A percentile compares a stretch with the other conserved stretches of the same genome.
Conservation (phyloP, 1,139 yeast species). For the Lodderomyces jiufengensis region DNA sequence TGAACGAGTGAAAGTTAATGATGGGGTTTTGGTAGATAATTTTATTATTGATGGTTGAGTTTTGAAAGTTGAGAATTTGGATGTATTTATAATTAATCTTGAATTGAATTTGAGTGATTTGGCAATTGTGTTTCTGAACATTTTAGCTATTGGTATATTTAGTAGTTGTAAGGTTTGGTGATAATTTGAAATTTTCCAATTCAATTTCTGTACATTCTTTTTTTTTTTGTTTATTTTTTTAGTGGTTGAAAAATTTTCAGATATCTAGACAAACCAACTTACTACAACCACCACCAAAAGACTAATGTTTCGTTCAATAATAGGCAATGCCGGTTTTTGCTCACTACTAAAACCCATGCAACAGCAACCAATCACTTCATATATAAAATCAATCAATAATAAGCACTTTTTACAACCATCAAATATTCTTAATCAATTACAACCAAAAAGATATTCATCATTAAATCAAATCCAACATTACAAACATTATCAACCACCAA, state of each 20-base stretch:
- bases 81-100: conserved; percentile 7
- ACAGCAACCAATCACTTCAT: conserved; percentile 1
- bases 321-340: background rate
- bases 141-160: conserved; percentile 11
- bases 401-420: conserved; percentile 10
- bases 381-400: conserved; percentile 2
- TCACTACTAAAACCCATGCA: conserved; percentile 3
- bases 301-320: conserved; percentile 1
- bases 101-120: conserved; percentile 28
- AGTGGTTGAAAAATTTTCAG: conserved; percentile 3
- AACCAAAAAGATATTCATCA: conserved; percentile 52
- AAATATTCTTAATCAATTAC: conserved; percentile 13
- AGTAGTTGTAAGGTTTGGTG: background rate
- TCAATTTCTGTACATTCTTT: no score
- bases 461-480: conserved; percentile 72
- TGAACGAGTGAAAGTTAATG: conserved; percentile 26
- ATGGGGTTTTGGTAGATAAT: conserved; percentile 10
- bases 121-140: conserved; percentile 34
- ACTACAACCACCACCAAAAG: background rate
- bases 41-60: conserved; percentile 30
- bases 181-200: no score
- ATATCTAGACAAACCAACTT: background rate
- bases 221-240: background rate
- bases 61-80: conserved; percentile 1
- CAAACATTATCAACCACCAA: conserved; percentile 52